These are phyloP conservation scores for Suillus sp. DNA, from an alignment of 768 basidiomycete genomes.

Conservation along the genomic window DNA sequence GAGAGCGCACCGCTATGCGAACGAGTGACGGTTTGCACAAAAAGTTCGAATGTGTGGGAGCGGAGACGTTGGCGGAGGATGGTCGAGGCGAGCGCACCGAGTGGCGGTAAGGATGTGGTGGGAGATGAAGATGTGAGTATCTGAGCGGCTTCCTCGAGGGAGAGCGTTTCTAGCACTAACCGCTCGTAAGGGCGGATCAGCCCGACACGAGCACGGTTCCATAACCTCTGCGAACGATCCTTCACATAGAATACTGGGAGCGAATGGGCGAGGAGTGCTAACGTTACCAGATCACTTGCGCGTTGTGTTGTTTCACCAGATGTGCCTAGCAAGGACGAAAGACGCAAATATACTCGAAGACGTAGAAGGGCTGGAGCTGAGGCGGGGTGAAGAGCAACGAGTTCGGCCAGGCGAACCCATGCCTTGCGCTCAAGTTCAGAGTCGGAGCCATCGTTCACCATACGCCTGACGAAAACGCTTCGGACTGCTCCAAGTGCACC, in stretches of 20 bases:
- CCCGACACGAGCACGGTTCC: conserved; percentile 40
- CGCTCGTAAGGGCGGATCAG: conserved; percentile 49
- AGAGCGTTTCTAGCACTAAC: conserved; percentile 54
- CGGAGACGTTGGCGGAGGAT: conserved; percentile 55
- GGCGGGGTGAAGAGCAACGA: conserved; percentile 39
- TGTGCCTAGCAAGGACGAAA: conserved; percentile 35
- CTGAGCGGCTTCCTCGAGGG: conserved; percentile 54
- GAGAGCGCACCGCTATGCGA: conserved; percentile 17
- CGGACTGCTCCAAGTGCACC: conserved; percentile 41
- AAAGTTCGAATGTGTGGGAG: conserved; percentile 54
- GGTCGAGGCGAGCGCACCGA: conserved; percentile 52
- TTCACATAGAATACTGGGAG: conserved; percentile 40
- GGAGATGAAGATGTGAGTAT: conserved; percentile 33
- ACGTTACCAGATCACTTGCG: conserved; percentile 55
- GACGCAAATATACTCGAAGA: conserved; percentile 56
- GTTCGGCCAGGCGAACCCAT: conserved; percentile 54
- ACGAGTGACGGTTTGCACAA: conserved; percentile 47
- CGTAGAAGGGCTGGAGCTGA: conserved; percentile 38
- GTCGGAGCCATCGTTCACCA: conserved; percentile 2
- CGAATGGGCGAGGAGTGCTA: conserved; percentile 56
- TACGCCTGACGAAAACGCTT: conserved; percentile 21
- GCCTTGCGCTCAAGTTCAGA: conserved; percentile 46
- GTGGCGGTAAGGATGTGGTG: conserved; percentile 33
- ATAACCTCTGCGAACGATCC: conserved; percentile 46
- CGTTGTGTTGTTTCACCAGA: conserved; percentile 22